Base-by-base conservation (phyloP, 2,329 filamentous ascomycete species). In the Pseudogymnoascus sp. region DNA sequence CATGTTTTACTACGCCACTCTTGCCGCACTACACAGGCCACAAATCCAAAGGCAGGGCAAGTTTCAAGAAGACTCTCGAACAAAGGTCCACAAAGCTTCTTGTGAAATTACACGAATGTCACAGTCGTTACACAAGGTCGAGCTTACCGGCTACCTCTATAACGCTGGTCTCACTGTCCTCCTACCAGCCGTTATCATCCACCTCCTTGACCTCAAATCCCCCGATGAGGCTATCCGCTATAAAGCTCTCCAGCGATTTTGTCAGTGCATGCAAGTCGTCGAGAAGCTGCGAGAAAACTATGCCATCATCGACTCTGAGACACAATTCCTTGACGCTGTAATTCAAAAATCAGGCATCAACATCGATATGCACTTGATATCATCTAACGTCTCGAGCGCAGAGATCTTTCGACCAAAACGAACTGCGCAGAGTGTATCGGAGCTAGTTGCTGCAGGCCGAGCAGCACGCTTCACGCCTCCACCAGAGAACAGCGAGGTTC, bases 211-310 rank as follows among this genome's bases (percentile, higher is more conserved):
- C 73, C 92, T 96, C 82, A 95, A 93, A 74, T 90, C 90, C 40
- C 87, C 87, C 2, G 84, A 89, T 61, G 83, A 84, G n/a, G 83
- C 85, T 64, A 86, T 88, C 4, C 86, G 90, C 26, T 83, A 89
- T 64, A 82, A 85, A 60, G 91, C 89, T 60, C 82, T 91, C 11
- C 84, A 87, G 63, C 89, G 90, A 19, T 96, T 96, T 78, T 89
- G 88, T 69, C 88, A 92, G 73, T 96, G 92, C 77, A 96, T 96
- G 90, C 84, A 88, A 60, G 91, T 96, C 64, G 89, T 96, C 82
- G 87, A 90, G 73, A 88, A 88, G 67, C 82, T 96, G 19, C 86
- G 91, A 59, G 91, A 96, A 72, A 89, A 91, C 24, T 96, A 96
- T 70, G 87, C 91, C 0, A 91, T 92, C 0, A 92, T 92, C 26